These are phyloP conservation scores for Leccinum rimulosum DNA, from an alignment of 768 basidiomycete genomes.

Conservation along the genomic window DNA sequence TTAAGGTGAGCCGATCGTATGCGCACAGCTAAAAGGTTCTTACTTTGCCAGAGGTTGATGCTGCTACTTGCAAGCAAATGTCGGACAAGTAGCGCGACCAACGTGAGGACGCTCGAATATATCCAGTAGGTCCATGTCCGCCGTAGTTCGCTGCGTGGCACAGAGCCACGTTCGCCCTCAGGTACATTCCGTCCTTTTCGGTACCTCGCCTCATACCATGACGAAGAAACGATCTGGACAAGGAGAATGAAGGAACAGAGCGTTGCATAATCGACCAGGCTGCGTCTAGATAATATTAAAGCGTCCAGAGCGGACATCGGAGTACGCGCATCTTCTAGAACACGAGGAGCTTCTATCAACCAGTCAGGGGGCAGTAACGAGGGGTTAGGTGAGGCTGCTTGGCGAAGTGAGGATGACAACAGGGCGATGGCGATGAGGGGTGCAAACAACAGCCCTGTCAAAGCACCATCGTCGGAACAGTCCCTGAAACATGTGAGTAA, in stretches of 20 bases:
- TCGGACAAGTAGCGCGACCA: slow-evolving; percentile 49
- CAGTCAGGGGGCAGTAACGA: slow-evolving; percentile 56
- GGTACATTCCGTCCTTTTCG: slow-evolving; percentile 39
- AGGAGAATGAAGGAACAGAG: slow-evolving; percentile 79
- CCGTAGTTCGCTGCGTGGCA: slow-evolving; percentile 68
- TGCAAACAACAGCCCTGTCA: slow-evolving; percentile 80
- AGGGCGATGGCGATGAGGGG: slow-evolving; percentile 76
- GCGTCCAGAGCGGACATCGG: slow-evolving; percentile 49
- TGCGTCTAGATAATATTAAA: slow-evolving; percentile 66
- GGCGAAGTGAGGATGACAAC: slow-evolving; percentile 51
- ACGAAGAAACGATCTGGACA: slow-evolving; percentile 75
- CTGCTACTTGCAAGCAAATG: slow-evolving; percentile 40
- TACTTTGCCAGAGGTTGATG: slow-evolving; percentile 71
- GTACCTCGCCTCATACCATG: slow-evolving; percentile 64
- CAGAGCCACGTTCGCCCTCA: slow-evolving; percentile 72
- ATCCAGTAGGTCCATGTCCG: slow-evolving; percentile 62
- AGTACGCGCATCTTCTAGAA: slow-evolving; percentile 43
- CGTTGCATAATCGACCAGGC: slow-evolving; percentile 75
- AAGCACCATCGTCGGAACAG: slow-evolving; percentile 79
- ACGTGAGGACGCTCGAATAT: slow-evolving; percentile 57
- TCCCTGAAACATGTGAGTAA: slow-evolving; percentile 47
- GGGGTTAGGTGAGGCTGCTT: slow-evolving; percentile 27
- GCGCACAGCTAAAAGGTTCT: slow-evolving; percentile 25
- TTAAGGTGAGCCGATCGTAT: slow-evolving; percentile 2
- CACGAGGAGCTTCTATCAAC: slow-evolving; percentile 73